Conservation (phyloP, 1,284 basidiomycete species). For the Sparassis latifolia region DNA sequence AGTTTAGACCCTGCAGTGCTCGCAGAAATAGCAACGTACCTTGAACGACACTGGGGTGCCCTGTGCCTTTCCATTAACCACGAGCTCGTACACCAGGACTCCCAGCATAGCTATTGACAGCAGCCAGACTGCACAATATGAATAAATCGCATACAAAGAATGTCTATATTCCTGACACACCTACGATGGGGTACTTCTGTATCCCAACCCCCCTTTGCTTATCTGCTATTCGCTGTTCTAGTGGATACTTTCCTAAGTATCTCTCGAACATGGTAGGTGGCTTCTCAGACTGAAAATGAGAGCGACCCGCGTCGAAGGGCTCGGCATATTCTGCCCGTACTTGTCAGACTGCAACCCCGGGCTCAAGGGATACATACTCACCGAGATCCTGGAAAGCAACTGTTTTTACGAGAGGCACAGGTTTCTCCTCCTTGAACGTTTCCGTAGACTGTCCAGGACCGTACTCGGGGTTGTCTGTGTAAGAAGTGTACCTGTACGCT, state of each 20-base stretch:
- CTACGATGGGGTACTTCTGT: conserved; percentile 74
- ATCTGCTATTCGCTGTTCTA: conserved; percentile 81
- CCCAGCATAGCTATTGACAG: conserved; percentile 64
- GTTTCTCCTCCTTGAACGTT: conserved; percentile 2
- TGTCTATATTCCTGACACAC: conserved; percentile 34
- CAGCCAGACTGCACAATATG: conserved; percentile 44
- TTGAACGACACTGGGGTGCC: conserved; percentile 80
- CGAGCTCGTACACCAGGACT: conserved; percentile 75
- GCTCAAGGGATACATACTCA: neutral
- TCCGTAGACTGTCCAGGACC: conserved; percentile 4
- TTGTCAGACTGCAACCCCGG: neutral
- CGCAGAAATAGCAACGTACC: conserved; percentile 30
- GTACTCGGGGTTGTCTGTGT: conserved; percentile 1
- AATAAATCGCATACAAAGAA: neutral
- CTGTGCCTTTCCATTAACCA: conserved; percentile 65
- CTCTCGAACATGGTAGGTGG: conserved; percentile 16
- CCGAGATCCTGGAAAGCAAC: conserved; percentile 14
- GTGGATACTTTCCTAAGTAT: conserved; percentile 39
- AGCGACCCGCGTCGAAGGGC: conserved; percentile 9
- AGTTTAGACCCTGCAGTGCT: neutral
- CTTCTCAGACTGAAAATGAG: conserved; percentile 6
- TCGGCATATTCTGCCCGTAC: conserved; percentile 15
- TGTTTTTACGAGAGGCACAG: neutral
- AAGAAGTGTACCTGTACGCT: neutral
- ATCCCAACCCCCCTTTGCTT: conserved; percentile 80